phyloP scores from a whole-genome alignment of 2,329 filamentous ascomycete genomes.

The Pseudogymnoascus sp. region DNA sequence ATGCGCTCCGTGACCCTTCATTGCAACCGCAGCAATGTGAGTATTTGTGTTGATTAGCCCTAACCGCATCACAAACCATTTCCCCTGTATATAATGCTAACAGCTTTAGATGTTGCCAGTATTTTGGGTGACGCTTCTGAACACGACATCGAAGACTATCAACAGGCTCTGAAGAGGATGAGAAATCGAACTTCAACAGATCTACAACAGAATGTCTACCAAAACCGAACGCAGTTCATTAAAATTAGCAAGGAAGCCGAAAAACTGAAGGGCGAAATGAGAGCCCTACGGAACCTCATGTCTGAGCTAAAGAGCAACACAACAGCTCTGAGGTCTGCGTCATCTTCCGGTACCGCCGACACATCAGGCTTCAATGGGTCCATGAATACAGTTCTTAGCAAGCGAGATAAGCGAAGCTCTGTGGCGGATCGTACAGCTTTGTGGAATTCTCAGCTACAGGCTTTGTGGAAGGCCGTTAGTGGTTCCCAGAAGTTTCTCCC shows the following conservation, averaged over 20 bases:
- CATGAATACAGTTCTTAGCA: slow-evolving; percentile 51
- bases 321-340: slow-evolving; percentile 55
- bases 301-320: slow-evolving; percentile 80
- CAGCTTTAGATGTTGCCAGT: slow-evolving; percentile 26
- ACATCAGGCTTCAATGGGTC: slow-evolving; percentile 43
- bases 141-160: slow-evolving; percentile 29
- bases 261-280: slow-evolving; percentile 95
- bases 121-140: slow-evolving; percentile 32
- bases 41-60: slow-evolving; percentile 23
- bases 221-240: slow-evolving; percentile 97
- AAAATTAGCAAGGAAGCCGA: slow-evolving; percentile 99
- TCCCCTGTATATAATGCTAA: slow-evolving; percentile 14
- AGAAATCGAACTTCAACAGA: slow-evolving; percentile 43
- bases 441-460: slow-evolving; percentile 65
- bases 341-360: slow-evolving; percentile 44
- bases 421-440: slow-evolving; percentile 63
- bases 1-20: slow-evolving; percentile 70
- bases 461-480: slow-evolving; percentile 94
- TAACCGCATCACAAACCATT: neutral
- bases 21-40: slow-evolving; percentile 72
- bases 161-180: slow-evolving; percentile 24
- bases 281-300: slow-evolving; percentile 81
- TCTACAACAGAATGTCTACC: slow-evolving; percentile 90
- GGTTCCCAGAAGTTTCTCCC: slow-evolving; percentile 96
- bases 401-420: slow-evolving; percentile 80